phyloP scores from a whole-genome alignment of 805 yeast species.

The Pichia cephalocereana region DNA sequence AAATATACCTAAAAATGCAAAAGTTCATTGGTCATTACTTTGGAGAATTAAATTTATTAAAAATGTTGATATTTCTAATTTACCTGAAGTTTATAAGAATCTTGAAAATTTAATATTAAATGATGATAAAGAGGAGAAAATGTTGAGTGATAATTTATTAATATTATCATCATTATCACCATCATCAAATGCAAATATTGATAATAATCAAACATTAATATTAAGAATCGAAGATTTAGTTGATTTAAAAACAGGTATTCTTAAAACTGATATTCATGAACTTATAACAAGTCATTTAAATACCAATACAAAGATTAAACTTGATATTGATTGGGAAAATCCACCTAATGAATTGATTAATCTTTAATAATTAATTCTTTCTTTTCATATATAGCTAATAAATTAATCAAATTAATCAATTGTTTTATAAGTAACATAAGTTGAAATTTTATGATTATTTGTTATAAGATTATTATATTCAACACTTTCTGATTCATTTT shows the following conservation, averaged over 20 bases:
- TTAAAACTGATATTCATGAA: constrained; percentile 9
- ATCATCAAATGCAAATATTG: too few species aligned
- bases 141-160: not conserved
- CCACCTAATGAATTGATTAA: constrained; percentile 7
- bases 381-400: too few species aligned
- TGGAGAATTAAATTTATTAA: constrained; percentile 42
- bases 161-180: not conserved
- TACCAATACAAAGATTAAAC: not conserved
- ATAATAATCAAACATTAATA: not conserved
- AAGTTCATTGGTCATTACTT: constrained; percentile 55
- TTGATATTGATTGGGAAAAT: constrained; percentile 5
- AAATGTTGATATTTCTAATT: constrained; percentile 37
- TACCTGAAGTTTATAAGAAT: constrained; percentile 27
- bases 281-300: not conserved
- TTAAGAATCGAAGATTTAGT: constrained; percentile 11
- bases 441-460: constrained; percentile 57
- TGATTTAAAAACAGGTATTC: constrained; percentile 13
- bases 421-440: constrained; percentile 54
- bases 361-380: not conserved
- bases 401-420: constrained; percentile 5
- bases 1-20: constrained; percentile 34
- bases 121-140: not conserved
- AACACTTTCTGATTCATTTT: constrained; percentile 55
- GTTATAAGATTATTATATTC: constrained; percentile 63
- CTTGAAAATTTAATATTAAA: constrained; percentile 12